Evolutionary conservation across 2,329 filamentous ascomycete genomes (phyloP).

Genomic region (Diaporthe destruens): DNA sequence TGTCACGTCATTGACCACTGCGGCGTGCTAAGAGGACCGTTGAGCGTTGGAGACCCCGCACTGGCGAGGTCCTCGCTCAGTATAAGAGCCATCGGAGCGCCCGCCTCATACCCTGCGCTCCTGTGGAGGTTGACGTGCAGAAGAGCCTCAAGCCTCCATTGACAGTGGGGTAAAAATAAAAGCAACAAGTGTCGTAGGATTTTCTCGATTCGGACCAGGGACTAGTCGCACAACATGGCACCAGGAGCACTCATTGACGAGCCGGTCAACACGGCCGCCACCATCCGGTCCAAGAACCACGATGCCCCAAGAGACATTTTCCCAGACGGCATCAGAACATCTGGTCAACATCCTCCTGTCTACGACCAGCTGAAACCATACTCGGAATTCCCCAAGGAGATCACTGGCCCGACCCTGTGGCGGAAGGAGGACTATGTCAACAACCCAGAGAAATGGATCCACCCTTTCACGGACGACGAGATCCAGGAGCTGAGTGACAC

Average conservation of each 20-base stretch:
- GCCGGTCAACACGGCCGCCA: constrained; percentile 24
- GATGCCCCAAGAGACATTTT: constrained; percentile 55
- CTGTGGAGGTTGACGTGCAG: not conserved
- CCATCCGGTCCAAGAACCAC: constrained; percentile 47
- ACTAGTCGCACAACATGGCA: constrained; percentile 39
- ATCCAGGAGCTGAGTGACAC: constrained; percentile 74
- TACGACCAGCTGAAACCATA: constrained; percentile 76
- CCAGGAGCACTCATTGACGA: constrained; percentile 42
- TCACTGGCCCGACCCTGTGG: constrained; percentile 81
- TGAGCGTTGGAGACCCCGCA: constrained; percentile 29
- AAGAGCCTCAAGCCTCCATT: constrained; percentile 29
- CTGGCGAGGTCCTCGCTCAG: constrained; percentile 4
- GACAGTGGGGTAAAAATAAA: not conserved
- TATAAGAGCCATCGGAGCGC: constrained; percentile 25
- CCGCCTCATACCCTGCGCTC: not conserved
- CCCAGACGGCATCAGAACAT: constrained; percentile 63
- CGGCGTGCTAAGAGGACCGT: constrained; percentile 28
- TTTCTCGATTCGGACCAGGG: not conserved
- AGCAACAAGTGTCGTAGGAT: constrained; percentile 6
- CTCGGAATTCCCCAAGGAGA: constrained; percentile 76
- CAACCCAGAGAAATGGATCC: constrained; percentile 78
- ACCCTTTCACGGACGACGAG: constrained; percentile 75
- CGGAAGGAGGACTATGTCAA: constrained; percentile 72
- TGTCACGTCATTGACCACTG: constrained; percentile 36
- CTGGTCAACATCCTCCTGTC: constrained; percentile 79